phyloP scores from a whole-genome alignment of 2,329 filamentous ascomycete genomes.

The Botryotinia convoluta region DNA sequence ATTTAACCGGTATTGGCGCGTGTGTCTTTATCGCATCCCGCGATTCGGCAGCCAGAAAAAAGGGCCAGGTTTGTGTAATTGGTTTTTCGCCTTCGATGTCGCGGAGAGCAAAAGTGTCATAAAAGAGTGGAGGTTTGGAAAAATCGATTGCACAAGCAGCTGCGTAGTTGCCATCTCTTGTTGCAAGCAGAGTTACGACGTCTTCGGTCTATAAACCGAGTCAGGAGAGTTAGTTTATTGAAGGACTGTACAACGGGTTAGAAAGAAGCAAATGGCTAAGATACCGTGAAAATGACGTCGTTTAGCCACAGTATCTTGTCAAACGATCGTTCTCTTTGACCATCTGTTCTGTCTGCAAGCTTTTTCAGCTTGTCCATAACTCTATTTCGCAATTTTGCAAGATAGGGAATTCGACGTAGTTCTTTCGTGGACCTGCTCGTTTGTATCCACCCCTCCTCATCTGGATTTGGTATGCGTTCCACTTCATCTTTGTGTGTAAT shows the following conservation, averaged over 20 bases:
- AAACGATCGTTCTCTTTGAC: slow-evolving; percentile 38
- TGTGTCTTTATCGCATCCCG: slow-evolving; percentile 52
- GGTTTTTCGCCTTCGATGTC: slow-evolving; percentile 52
- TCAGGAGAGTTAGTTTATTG: background rate
- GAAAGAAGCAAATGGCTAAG: background rate
- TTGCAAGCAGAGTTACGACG: slow-evolving; percentile 54
- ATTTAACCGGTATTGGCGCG: slow-evolving; percentile 49
- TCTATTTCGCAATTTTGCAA: slow-evolving; percentile 62
- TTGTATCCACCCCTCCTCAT: slow-evolving; percentile 51
- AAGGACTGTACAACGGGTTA: background rate
- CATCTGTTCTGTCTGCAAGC: slow-evolving; percentile 39
- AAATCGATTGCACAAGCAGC: slow-evolving; percentile 63
- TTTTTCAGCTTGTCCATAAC: slow-evolving; percentile 58
- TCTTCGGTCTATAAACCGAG: slow-evolving; percentile 48
- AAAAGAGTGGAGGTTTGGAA: slow-evolving; percentile 41
- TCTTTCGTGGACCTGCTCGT: slow-evolving; percentile 53
- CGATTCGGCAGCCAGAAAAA: slow-evolving; percentile 51
- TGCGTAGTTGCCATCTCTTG: slow-evolving; percentile 56
- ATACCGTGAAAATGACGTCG: slow-evolving; percentile 59
- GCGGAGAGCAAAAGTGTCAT: slow-evolving; percentile 62
- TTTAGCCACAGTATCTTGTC: slow-evolving; percentile 62
- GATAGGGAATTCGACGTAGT: slow-evolving; percentile 64
- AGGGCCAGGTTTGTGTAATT: slow-evolving; percentile 57
- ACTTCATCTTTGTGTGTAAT: slow-evolving; percentile 59
- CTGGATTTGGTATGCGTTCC: slow-evolving; percentile 37